Base-by-base conservation (phyloP, 306 rosid species). In the Vigna trinervia region DNA sequence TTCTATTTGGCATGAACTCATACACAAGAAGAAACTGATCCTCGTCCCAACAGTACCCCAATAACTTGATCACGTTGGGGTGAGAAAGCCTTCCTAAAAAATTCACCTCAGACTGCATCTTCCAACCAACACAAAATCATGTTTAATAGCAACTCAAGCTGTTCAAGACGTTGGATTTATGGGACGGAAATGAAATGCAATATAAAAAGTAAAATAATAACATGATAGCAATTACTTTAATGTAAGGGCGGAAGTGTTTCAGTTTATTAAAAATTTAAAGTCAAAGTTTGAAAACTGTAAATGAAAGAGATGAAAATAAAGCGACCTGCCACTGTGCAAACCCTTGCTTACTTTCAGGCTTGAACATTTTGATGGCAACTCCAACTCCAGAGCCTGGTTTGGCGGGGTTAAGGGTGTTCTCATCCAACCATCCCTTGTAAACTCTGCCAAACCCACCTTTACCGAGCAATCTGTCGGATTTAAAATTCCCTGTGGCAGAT, bases 361-460 rank as follows among this genome's bases (percentile, higher is more conserved):
- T 92, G 73, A 92, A 79, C 77, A 86, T 89, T 82, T 94, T 90
- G 6, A 94, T 84, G 9, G 98, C 98, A 7, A 94, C 96, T 63
- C 78, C 32, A 80, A 86, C 81, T 19, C 94, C 98, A 47, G 75
- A 56, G 5, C 87, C 90, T 10, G 79, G 11, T 78, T 79, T 92
- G 2, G 90, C 75, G 19, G 98, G 98, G 0, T 79, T 20, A 22
- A 94, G 90, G 2, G 91, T 88, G 68, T 66, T 89, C 82, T 81
- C 92, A 80, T 92, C 96, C 12, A 94, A 82, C 96, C 97, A 92
- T n/a, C 96, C 97, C 38, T 83, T 94, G 81, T 83, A 92, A 23
- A 94, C 98, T 81, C 46, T 86, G 15, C 98, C 98, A 64, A 94
- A 94, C 1, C 97, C 98, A 22, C 98, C 98, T 59, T 89, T 91